Base-by-base conservation (phyloP, 2,329 filamentous ascomycete species). In the Keithomyces neogunnii region DNA sequence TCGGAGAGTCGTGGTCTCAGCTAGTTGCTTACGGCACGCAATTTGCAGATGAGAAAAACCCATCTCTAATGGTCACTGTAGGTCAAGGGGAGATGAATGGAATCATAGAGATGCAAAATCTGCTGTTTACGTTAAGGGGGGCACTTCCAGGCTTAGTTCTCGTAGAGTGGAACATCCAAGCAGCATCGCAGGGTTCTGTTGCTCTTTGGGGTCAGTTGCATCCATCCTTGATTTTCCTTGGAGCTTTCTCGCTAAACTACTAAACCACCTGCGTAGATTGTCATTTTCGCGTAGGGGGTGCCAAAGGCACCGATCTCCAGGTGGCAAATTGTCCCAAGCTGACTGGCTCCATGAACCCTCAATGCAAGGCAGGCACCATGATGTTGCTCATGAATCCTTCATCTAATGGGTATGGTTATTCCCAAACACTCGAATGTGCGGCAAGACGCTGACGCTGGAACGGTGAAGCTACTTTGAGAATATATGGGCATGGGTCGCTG, bases 231-330 rank as follows among this genome's bases (percentile, higher is more conserved):
- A 19, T 19, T 19, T 19, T 19, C 19, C 19, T 19, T 19, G 19
- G 19, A 19, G 19, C 19, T 19, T 19, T 19, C 19, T 19, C 19
- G 19, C 19, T 19, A 19, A 19, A 19, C 19, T 19, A 19, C 19
- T 19, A 19, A 19, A 19, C 19, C 19, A 19, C 19, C 19, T 19
- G 19, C 19, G 19, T 19, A 19, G 77, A 48, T 50, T 79, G 81
- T 4, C 87, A 92, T 66, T 76, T 86, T 65, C 82, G 87, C 55
- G 76, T 91, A 52, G 87, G 86, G 56, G 87, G 88, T 30, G 80
- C 79, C 19, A 75, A 78, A 3, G 86, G 86, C 35, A 85, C 85
- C 10, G 68, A 81, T 19, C 19, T 19, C 19, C 19, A 19, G 19
- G 19, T 19, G 19, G 19, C 19, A 19, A 19, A 19, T 19, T 19